Base-by-base conservation (phyloP, 2,329 filamentous ascomycete genomes). In the Gyromitra esculenta region DNA sequence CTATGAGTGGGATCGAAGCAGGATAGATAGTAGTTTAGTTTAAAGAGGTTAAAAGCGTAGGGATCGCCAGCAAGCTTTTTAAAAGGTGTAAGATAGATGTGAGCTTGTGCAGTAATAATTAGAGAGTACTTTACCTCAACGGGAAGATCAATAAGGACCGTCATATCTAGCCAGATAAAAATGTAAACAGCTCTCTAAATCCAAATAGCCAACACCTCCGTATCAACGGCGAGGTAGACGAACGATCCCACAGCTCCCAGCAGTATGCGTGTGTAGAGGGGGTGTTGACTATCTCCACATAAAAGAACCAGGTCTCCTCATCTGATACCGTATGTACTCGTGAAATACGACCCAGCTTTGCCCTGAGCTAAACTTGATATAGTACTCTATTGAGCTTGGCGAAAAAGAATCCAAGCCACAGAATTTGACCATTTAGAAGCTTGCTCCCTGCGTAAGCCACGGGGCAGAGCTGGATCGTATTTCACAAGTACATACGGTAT, bases 61-160 rank as follows among this genome's bases (percentile, higher is more conserved):
- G 50, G 35, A 31, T 31, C 8, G 21, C 56, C 35, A 56, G 56
- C 37, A 37, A 37, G 11, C 4, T 13, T 13, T 31, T 25, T 4
- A 15, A 9, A 43, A 25, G 18, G 41, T 11, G n/a, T 4, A 31
- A 21, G 11, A 7, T n/a, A 48, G 59, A 37, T 13, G 39, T n/a
- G 25, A n/a, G 35, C 25, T 2, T 4, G 25, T 31, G 25, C 45
- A 18, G 7, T 7, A 59, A 9, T 18, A 41, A 1, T 18, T 31
- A 9, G 65, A 57, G 7, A 45, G 15, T 35, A 31, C 18, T 56
- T 45, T 68, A 68, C 65, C 65, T 68, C 65, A 15, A 68, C 52
- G 31, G 66, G 66, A 39, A 69, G 54, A 31, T 25, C 65, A 68
- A 41, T 43, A 15, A 68, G 52, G 37, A 57, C 25, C 13, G 52